Evolutionary conservation across 805 yeast genomes (phyloP), one percentile per base, ranked within the genome.

Genomic region (Candida odintsovae): DNA sequence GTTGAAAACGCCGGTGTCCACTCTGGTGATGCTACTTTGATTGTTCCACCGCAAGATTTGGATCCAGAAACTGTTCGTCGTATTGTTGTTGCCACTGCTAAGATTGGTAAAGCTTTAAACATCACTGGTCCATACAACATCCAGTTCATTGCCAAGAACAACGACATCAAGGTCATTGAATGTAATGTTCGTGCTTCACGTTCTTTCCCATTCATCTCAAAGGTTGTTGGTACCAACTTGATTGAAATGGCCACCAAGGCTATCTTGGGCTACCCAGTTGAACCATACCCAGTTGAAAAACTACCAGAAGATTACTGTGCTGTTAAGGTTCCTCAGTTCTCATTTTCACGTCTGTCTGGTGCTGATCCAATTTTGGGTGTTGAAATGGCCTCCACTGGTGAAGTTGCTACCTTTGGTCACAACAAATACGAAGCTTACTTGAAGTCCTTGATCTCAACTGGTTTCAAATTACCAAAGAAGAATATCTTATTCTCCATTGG

Each of bases 1-100:
- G 97, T 94, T 55, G 99, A 92, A 73, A 92, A 92, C 64, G 99
- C 99, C 23, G 99, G 99, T 79, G 97, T 92, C 39, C 99, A 92
- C 70, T 92, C 98, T 44, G 99, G 99, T 76, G 99, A 92, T 70
- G 99, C 99, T 51, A 94, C 98, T 41, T 73, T 92, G 62, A 86
- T 92, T 66, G 95, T 92, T 49, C 99, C 99, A 46, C 97, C 97
- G 43, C 97, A 92, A 72, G 95, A 88, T 64, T 77, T 94, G 59
- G 92, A 85, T 55, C 87, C 89, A 50, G 96, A 88, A 71, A 89
- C 96, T 40, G 96, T 92, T 45, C 72, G 77, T 53, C 79, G 97
- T 69, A 89, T 94, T 62, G 97, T 88, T 43, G 94, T 80, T 55
- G 97, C 97, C 40, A 90, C 99, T 43, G 96, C 96, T 50, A 92